Evolutionary conservation across 495 filamentous ascomycete genomes (phyloP).

Genomic region (Penicillium tannophilum): DNA sequence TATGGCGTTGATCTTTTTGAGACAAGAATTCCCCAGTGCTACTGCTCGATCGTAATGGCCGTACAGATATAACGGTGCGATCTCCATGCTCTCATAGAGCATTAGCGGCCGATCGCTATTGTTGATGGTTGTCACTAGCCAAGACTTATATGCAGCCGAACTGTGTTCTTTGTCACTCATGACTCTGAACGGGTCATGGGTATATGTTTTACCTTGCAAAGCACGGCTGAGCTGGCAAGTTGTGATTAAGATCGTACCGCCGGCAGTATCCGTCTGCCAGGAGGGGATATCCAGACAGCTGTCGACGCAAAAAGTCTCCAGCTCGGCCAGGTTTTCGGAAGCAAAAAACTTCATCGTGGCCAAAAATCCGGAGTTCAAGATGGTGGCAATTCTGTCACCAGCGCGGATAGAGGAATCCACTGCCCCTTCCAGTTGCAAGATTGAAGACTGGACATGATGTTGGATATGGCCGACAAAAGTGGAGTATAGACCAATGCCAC

Average conservation of each 20-base stretch:
- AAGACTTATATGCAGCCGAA: constrained; percentile 60
- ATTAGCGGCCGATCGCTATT: constrained; percentile 58
- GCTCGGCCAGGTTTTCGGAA: constrained; percentile 45
- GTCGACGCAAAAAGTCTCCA: constrained; percentile 64
- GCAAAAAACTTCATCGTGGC: constrained; percentile 68
- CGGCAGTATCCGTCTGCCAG: constrained; percentile 71
- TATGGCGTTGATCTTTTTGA: constrained; percentile 56
- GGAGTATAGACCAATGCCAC: constrained; percentile 7
- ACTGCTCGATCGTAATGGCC: constrained; percentile 70
- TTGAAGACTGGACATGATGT: constrained; percentile 8
- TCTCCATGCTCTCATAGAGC: constrained; percentile 68
- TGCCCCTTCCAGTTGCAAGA: background rate
- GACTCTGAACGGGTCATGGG: constrained; percentile 51
- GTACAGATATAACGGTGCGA: constrained; percentile 70
- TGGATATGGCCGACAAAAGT: constrained; percentile 8
- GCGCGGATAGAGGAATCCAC: constrained; percentile 7
- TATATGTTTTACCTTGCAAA: constrained; percentile 75
- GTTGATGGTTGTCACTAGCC: constrained; percentile 43
- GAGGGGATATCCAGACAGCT: constrained; percentile 72
- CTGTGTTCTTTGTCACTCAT: constrained; percentile 69
- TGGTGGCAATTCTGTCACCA: constrained; percentile 58
- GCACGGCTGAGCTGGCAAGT: constrained; percentile 68
- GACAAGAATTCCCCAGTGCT: constrained; percentile 59
- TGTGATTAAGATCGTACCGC: constrained; percentile 68
- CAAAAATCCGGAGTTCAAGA: constrained; percentile 68